Evolutionary conservation across 225 moss, liverwort and hornwort species (phyloP).

Genomic region (Physcomitrellopsis africana): DNA sequence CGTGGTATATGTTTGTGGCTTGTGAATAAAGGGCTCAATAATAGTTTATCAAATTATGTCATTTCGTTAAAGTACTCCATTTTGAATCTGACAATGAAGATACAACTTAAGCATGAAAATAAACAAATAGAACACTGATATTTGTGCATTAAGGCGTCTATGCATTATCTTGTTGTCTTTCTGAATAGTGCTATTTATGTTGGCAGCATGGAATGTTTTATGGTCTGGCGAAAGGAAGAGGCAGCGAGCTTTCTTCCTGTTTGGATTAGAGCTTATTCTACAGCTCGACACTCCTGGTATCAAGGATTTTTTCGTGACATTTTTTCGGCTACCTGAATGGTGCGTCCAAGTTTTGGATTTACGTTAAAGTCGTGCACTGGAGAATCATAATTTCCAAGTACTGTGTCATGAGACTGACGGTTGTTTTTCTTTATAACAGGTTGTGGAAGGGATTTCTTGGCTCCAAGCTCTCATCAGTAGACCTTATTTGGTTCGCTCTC

Average conservation of each 20-base stretch:
- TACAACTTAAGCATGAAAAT: too few relatives aligned
- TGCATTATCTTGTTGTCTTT: not conserved
- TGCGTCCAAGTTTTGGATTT: constrained; percentile 29
- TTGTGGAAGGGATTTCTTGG: constrained; percentile 99
- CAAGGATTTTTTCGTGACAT: constrained; percentile 86
- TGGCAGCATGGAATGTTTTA: constrained; percentile 94
- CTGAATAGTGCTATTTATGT: constrained; percentile 10
- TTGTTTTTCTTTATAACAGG: constrained; percentile 55
- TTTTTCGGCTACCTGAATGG: constrained; percentile 97
- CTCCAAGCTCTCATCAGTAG: constrained; percentile 86
- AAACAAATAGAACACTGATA: too few relatives aligned
- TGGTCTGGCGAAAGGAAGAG: constrained; percentile 99
- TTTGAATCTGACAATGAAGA: too few relatives aligned
- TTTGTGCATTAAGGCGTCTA: not conserved
- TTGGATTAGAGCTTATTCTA: constrained; percentile 94
- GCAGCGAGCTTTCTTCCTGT: constrained; percentile 90
- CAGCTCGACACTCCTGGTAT: constrained; percentile 85
- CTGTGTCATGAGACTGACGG: not conserved
- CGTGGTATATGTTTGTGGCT: too few relatives aligned
- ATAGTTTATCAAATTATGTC: too few relatives aligned
- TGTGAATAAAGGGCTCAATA: too few relatives aligned
- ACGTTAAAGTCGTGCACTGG: not conserved
- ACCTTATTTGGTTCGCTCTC: constrained; percentile 88
- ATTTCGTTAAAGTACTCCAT: too few relatives aligned
- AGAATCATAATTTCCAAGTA: not conserved